Evolutionary conservation across 306 rosid genomes (phyloP), one percentile per base, ranked within the genome.

Genomic region (Lagenaria siceraria): DNA sequence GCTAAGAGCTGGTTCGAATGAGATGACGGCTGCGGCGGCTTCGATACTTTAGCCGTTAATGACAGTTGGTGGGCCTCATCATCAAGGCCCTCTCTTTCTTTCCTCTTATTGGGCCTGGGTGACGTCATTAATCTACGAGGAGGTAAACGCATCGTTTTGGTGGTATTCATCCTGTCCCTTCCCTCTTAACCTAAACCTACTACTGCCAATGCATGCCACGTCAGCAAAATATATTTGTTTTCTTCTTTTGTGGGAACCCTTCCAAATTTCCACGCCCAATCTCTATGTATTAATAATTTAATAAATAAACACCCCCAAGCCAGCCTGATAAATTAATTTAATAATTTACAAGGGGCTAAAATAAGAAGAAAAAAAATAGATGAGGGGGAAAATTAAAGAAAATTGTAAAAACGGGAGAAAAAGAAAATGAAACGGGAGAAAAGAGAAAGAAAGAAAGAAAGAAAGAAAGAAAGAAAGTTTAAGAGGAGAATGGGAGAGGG

Each of bases 91-190:
- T 84, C 95, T 84, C 86, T 76, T 53, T 91, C 97, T 82, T 87
- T 91, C 43, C 95, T 82, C 89, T 92, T 95, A 53, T 66, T 86
- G 73, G 71, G 68, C 71, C 48, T 13, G 2, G 63, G 38, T 6
- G 88, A 77, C 85, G 96, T 90, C 79, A 84, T 76, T 27, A 86
- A 80, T 18, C 97, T 91, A 52, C 97, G 98, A 49, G 98, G 98
- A 14, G 98, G 97, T 5, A 90, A 88, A 86, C 96, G 97, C 97
- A 95, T 92, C 89, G 96, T 88, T 90, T 95, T 95, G 86, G 98
- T 95, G 52, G 74, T 66, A 79, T 80, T 92, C 98, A 92, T 95
- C 81, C 80, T 87, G 64, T 6, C 9, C 9, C 1, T 51, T 7
- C 3, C 8, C 1, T 4, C 14, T 9, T 17, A 63, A 63, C 48